A percentile compares a stretch with the other conserved stretches of the same genome.
These are phyloP conservation scores for Phytopythium oedochilum DNA, from an alignment of 352 stramenopile species.

Conservation along the genomic window DNA sequence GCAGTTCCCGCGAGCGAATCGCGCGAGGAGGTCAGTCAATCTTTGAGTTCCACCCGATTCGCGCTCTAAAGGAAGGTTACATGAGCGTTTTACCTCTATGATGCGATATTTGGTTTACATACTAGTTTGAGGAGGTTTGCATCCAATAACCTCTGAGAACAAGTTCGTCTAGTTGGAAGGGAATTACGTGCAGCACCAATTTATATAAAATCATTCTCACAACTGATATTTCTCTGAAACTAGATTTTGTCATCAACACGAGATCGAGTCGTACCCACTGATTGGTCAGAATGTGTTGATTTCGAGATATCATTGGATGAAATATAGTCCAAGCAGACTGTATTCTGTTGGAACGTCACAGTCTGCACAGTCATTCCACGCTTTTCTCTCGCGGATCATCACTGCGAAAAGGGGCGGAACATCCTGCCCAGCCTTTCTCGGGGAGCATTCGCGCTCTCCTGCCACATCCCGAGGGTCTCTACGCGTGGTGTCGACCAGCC, in stretches of 20 bases:
- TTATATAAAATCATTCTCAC: too few relatives aligned
- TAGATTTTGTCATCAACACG: too few relatives aligned
- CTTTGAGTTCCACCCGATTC: conserved; percentile 3
- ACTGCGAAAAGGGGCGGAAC: conserved; percentile 1
- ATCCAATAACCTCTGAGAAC: neutral
- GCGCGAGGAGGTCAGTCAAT: neutral
- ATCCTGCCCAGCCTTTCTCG: neutral
- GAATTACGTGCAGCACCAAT: too few relatives aligned
- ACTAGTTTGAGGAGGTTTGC: neutral
- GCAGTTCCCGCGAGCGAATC: neutral
- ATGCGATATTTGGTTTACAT: neutral
- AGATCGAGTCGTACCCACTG: too few relatives aligned
- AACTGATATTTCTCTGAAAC: too few relatives aligned
- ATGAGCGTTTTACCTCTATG: neutral
- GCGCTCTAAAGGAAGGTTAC: neutral
- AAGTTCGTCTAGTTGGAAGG: neutral
- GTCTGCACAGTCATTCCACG: too few relatives aligned
- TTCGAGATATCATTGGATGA: too few relatives aligned
- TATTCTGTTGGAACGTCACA: too few relatives aligned
- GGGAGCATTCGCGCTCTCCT: neutral
- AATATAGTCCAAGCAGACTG: too few relatives aligned
- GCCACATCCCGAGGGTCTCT: neutral
- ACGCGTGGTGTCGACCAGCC: neutral
- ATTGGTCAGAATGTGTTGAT: too few relatives aligned
- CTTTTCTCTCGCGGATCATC: too few relatives aligned